Evolutionary conservation across 176 grass and related monocot species (phyloP), one percentile per base, ranked within the genome.

Genomic region (Aegilops speltoides): DNA sequence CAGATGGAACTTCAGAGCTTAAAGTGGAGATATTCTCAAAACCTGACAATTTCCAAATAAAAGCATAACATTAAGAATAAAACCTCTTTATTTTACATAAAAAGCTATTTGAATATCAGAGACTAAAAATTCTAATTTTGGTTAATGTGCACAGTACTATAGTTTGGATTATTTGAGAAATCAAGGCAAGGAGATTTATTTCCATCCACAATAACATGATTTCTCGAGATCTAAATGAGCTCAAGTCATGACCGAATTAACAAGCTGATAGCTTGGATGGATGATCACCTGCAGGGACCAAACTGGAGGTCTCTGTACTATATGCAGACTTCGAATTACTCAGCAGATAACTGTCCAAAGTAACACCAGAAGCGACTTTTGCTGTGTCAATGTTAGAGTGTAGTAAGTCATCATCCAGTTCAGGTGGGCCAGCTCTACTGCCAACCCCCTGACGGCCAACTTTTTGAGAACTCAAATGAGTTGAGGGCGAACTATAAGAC

Each of bases 201-300:
- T 70, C 78, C 65, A 61, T 85, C 34, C 67, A 67, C 19, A 22
- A 69, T 84, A 77, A 22, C 32, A 79, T 81, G 79, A 77, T 80
- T 78, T 87, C 79, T 80, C 9, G 52, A 79, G 61, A 89, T 45
- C 65, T 89, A 15, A 91, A 79, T 34, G 83, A 92, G 36, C 64
- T 89, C 22, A 86, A 73, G 67, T 91, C 87, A 77, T 93, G 82
- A 69, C 74, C 77, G 61, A 87, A 86, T 64, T 85, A 91, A 50
- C 54, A 88, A 60, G 85, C 29, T 50, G 69, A 83, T 12, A 87
- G 82, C 37, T 76, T 83, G 40, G 64, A 94, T 73, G 74, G 78
- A 73, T 66, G 78, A 73, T 66, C 89, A 87, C 82, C 86, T 38
- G 59, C 10, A 73, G 86, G 73, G 75, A 57, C 87, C 78, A 89